Base-by-base conservation (phyloP, 805 yeast species). In the Cyberlindnera mississippiensis region DNA sequence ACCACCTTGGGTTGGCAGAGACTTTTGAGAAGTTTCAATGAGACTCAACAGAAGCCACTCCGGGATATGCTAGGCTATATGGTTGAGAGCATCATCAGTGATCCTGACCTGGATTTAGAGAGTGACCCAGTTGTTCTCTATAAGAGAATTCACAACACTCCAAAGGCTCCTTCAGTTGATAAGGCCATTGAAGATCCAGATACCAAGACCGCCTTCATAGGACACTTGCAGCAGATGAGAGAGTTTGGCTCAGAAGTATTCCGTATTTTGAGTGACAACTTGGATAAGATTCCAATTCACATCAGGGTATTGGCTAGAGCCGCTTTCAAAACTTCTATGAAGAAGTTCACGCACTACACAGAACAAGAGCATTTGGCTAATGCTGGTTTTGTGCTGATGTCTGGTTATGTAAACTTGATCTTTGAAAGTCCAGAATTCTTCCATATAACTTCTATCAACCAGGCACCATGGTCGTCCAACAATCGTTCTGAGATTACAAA, bases 101-200 rank as follows among this genome's bases (percentile, higher is more conserved):
- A 63, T 24, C 56, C 61, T 8, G 65, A 63, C 6, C 59, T 81
- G 10, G 80, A 81, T 41, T 78, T 88, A 49, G 96, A 90, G 56
- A 78, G 90, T 41, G 86, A 89, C 59, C 98, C 98, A 2, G 59
- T 75, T 3, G 62, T 64, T 13, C 81, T 85, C 20, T 75, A 75
- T 56, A 53, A 59, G 22, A 55, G 51, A 3, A 47, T 80, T n/a
- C 64, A 53, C 60, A 68, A 57, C 63, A 37, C 56, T 30, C 60
- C 69, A 43, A 54, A 66, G 3, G 60, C 68, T 16, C 57, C 72
- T 4, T 57, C 78, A 4, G 80, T 85, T 0, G 82, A 77, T 40
- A 70, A 67, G 29, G 96, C 98, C 1, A 86, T 91, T 47, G 83
- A 82, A 49, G 90, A 86, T 50, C 75, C 80, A 2, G 80, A 74